Evolutionary conservation across 2,329 filamentous ascomycete species (phyloP).

Genomic region (Colletotrichum godetiae): DNA sequence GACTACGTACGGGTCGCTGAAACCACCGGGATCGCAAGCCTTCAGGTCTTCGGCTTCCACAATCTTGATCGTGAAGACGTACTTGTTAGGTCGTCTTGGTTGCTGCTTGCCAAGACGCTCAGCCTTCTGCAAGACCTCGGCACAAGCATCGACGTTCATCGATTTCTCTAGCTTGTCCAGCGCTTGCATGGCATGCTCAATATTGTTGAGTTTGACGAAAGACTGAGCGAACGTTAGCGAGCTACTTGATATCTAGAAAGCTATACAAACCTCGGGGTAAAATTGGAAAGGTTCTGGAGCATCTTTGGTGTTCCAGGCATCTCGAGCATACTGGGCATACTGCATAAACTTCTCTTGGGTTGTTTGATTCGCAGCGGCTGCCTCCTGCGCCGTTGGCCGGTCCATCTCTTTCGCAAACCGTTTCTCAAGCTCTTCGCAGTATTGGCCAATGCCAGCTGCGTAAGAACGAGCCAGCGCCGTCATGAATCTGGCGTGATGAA

Average conservation of each 20-base stretch:
- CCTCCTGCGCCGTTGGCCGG: conserved; percentile 86
- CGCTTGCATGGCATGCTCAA: conserved; percentile 93
- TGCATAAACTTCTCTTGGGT: conserved; percentile 94
- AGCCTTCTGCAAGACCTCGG: conserved; percentile 80
- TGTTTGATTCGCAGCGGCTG: conserved; percentile 80
- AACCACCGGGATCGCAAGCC: conserved; percentile 94
- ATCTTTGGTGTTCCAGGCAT: conserved; percentile 91
- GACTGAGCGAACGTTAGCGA: conserved; percentile 65
- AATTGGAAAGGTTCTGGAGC: conserved; percentile 98
- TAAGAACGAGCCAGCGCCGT: conserved; percentile 89
- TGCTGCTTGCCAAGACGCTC: conserved; percentile 76
- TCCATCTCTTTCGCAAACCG: conserved; percentile 94
- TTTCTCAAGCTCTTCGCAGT: conserved; percentile 91
- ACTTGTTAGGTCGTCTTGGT: conserved; percentile 80
- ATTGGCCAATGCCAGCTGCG: conserved; percentile 82
- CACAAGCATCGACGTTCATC: conserved; percentile 92
- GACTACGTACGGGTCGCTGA: conserved; percentile 96
- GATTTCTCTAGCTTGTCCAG: conserved; percentile 89
- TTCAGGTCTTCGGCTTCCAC: conserved; percentile 98
- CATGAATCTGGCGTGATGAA: conserved; percentile 97
- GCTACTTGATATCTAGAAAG: not conserved
- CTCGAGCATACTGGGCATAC: conserved; percentile 90
- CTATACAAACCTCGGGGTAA: conserved; percentile 80
- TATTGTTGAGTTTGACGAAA: conserved; percentile 97
- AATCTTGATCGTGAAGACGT: conserved; percentile 98